These are phyloP conservation scores for Ogataea nonfermentans DNA, from an alignment of 805 yeast species.

Conservation along the genomic window DNA sequence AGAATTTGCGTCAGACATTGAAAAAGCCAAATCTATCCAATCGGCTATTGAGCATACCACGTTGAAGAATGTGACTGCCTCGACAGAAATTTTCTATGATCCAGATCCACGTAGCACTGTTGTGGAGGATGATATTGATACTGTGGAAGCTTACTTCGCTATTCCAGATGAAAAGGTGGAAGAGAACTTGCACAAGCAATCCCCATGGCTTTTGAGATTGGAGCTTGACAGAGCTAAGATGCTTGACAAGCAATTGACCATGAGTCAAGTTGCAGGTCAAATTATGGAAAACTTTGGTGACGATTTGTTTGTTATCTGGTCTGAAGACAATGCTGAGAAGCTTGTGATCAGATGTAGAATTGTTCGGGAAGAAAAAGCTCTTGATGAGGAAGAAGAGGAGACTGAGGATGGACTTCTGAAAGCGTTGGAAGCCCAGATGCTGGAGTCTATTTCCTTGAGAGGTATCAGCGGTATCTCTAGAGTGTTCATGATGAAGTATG, in stretches of 20 bases:
- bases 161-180: slow-evolving; percentile 98
- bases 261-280: slow-evolving; percentile 97
- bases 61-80: slow-evolving; percentile 90
- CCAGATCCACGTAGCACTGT: slow-evolving; percentile 98
- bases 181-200: slow-evolving; percentile 88
- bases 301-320: slow-evolving; percentile 96
- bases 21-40: slow-evolving; percentile 90
- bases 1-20: slow-evolving; percentile 82
- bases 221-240: slow-evolving; percentile 98
- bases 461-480: slow-evolving; percentile 94
- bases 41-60: slow-evolving; percentile 97
- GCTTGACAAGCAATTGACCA: slow-evolving; percentile 95
- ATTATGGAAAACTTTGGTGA: slow-evolving; percentile 91
- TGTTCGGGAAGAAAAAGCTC: slow-evolving; percentile 89
- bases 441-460: slow-evolving; percentile 89
- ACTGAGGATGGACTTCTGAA: slow-evolving; percentile 97
- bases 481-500: slow-evolving; percentile 86
- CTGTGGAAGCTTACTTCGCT: slow-evolving; percentile 95
- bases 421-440: slow-evolving; percentile 93
- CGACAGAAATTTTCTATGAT: slow-evolving; percentile 95
- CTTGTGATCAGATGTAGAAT: slow-evolving; percentile 97
- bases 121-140: slow-evolving; percentile 93
- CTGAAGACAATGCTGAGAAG: slow-evolving; percentile 97
- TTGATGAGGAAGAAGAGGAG: slow-evolving; percentile 91
- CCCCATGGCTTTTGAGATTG: slow-evolving; percentile 96